These are phyloP conservation scores for Dioscorea dumetorum DNA, from an alignment of 106 monocot species.

Conservation along the genomic window DNA sequence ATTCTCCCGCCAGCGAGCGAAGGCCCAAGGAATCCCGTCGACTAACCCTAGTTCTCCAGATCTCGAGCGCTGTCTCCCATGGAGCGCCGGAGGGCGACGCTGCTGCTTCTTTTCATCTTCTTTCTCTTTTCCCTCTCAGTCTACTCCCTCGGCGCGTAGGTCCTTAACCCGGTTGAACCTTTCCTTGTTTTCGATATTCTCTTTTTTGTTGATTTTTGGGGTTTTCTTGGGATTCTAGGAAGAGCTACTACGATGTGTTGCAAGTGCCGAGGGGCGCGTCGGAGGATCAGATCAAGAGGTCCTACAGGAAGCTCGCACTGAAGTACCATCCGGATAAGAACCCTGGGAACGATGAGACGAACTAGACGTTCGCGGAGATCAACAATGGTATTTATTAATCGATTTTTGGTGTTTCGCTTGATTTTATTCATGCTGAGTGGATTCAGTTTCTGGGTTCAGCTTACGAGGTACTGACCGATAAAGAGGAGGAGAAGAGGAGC, in stretches of 20 bases:
- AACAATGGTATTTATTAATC: conserved; percentile 44
- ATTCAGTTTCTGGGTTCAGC: conserved; percentile 28
- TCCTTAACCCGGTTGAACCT: too few relatives aligned
- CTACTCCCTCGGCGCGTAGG: conserved; percentile 33
- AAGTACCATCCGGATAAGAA: conserved; percentile 98
- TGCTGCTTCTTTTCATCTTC: conserved; percentile 22
- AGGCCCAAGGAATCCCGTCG: neutral
- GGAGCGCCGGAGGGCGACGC: conserved; percentile 27
- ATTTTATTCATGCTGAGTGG: too few relatives aligned
- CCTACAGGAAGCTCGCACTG: conserved; percentile 89
- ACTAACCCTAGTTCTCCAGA: too few relatives aligned
- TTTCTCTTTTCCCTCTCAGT: conserved; percentile 23
- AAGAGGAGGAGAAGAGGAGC: conserved; percentile 78
- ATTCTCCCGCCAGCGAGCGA: too few relatives aligned
- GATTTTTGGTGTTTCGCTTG: too few relatives aligned
- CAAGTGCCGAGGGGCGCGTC: conserved; percentile 78
- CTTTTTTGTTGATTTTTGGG: conserved; percentile 5
- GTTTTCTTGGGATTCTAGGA: neutral
- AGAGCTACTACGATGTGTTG: conserved; percentile 52
- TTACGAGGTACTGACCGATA: conserved; percentile 82
- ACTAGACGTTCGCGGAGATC: conserved; percentile 82
- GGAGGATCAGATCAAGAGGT: conserved; percentile 93
- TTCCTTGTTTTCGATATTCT: neutral
- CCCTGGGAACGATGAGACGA: conserved; percentile 86
- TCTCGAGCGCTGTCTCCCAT: conserved; percentile 6